Base-by-base conservation (phyloP, 2,329 filamentous ascomycete genomes). In the Fusarium musae region DNA sequence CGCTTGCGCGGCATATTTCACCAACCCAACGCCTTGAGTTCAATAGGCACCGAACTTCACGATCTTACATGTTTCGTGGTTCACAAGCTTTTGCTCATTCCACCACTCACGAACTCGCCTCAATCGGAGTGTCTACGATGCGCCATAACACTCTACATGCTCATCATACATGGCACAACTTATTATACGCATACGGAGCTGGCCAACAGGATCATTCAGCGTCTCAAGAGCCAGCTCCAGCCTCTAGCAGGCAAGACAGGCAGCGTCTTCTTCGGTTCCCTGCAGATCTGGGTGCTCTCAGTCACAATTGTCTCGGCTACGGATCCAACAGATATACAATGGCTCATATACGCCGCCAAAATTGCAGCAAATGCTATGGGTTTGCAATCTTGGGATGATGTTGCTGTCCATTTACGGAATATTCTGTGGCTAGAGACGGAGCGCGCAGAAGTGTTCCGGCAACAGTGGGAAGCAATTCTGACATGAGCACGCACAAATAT, bases 41-140 rank as follows among this genome's bases (percentile, higher is more conserved):
- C 87, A 1, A 70, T 84, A 3, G 79, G 79, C 1, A 85, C 85
- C 1, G 80, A 83, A 50, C 82, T 90, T 2, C 88, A 90, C 64
- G 88, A 90, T 61, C 79, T 90, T 3, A 86, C 86, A 10, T 88
- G 86, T 57, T 90, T 87, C 70, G 84, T 87, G 28, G 78, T 89
- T 2, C 88, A 90, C 66, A 82, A 83, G 28, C 80, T 90, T 2
- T 66, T 89, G 2, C 75, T 80, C 6, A 46, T 70, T 6, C 59
- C 71, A 3, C 53, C 69, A 8, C 32, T 65, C 44, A 74, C 11
- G 5, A 64, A 36, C 7, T 49, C 52, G 3, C 54, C 61, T 10
- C 54, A 65, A 13, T 75, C 84, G 0, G 84, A 87, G 72, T 85
- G 80, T 60, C 59, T 89, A n/a, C 86, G 87, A 13, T 85, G 84